Evolutionary conservation across 1,284 basidiomycete species (phyloP).

Genomic region (Sporisorium reilianum): DNA sequence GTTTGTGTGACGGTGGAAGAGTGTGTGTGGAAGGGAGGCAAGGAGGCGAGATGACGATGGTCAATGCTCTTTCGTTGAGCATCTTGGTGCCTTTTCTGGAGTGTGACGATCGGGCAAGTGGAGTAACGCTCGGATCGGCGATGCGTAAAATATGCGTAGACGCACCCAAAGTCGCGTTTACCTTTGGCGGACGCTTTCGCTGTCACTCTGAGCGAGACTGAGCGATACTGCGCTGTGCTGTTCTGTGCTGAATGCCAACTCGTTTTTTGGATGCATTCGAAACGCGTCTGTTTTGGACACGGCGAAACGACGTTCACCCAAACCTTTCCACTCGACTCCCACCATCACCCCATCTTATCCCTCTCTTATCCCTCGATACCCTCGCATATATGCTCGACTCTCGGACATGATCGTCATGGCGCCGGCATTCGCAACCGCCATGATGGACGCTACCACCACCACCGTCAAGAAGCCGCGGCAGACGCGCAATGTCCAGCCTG

Average conservation of each 20-base stretch:
- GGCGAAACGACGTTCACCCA: not conserved
- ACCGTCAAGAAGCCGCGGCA: slow-evolving; percentile 6
- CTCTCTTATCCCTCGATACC: too few relatives aligned
- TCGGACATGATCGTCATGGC: slow-evolving; percentile 10
- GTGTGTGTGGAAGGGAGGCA: not conserved
- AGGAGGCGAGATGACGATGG: slow-evolving; percentile 6
- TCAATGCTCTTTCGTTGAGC: slow-evolving; percentile 4
- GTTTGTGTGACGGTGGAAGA: too few relatives aligned
- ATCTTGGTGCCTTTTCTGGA: too few relatives aligned
- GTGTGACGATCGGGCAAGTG: not conserved
- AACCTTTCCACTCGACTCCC: not conserved
- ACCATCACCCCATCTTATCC: slow-evolving; percentile 5
- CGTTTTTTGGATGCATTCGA: slow-evolving; percentile 2
- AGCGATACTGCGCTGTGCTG: too few relatives aligned
- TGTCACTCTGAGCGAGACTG: too few relatives aligned
- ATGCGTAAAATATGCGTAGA: slow-evolving; percentile 1
- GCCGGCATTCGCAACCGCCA: slow-evolving; percentile 5
- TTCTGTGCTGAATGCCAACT: slow-evolving; percentile 2
- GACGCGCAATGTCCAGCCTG: slow-evolving; percentile 16
- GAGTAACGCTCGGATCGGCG: slow-evolving; percentile 1
- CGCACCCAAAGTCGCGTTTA: slow-evolving; percentile 6
- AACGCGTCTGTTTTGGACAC: slow-evolving; percentile 15
- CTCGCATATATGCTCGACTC: not conserved
- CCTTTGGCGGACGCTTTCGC: not conserved
- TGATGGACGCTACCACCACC: slow-evolving; percentile 10